Base-by-base conservation (phyloP, 768 basidiomycete genomes). In the Lactarius hatsudake region DNA sequence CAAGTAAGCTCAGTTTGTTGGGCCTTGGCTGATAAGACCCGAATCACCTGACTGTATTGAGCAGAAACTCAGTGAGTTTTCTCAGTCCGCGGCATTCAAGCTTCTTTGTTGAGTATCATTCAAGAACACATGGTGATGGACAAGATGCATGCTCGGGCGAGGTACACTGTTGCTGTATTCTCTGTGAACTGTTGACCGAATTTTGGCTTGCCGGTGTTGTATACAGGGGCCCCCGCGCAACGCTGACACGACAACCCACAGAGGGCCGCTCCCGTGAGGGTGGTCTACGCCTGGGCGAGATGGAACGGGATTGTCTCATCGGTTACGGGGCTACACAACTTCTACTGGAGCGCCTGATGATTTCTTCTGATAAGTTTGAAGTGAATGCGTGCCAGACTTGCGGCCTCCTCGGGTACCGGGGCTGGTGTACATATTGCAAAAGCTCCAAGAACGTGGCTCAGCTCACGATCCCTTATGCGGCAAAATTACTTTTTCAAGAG, bases 81-180 rank as follows among this genome's bases (percentile, higher is more conserved):
- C 51, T 53, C 30, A 36, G 48, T 59, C 34, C 65, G 59, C 23
- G 36, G 38, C 28, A 9, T 43, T 57, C 42, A 45, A 20, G 34
- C 34, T 56, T 20, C 53, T 55, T 59, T 36, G 45, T 65, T 73
- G 54, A 72, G 15, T 43, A 43, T 45, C 6, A 59, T 20, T 61
- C 48, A 71, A 91, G 88, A 96, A 81, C 96, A 96, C 80, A 98
- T 98, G 96, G 96, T 98, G 60, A 91, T 98, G 89, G 97, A 99
- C 83, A 99, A 99, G 83, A 99, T 99, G 97, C 97, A 99, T 73
- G 97, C 97, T 71, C 89, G 97, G 65, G 95, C 97, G 60, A 90
- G 94, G 93, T 89, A 76, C 72, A 82, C 10, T 23, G 59, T 38
- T 26, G 48, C 18, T 30, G 23, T 30, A 32, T 34, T 34, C 30